phyloP scores from a whole-genome alignment of 2,329 filamentous ascomycete species.

The Lachnellula subtilissima region DNA sequence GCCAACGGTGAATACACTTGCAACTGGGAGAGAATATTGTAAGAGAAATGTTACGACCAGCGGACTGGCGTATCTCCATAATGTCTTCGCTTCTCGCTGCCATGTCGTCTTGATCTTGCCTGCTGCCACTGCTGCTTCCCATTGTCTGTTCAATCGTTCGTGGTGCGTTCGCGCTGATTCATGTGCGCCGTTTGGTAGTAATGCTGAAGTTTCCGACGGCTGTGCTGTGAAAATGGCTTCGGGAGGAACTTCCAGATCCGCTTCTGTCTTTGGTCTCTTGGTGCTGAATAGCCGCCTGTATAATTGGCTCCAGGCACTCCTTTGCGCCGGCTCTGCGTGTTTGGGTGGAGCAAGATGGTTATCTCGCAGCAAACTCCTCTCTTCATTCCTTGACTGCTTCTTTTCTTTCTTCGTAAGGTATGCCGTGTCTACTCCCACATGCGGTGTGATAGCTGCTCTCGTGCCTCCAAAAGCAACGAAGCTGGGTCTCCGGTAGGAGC shows the following conservation, averaged over 20 bases:
- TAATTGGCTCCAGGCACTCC: conserved; percentile 34
- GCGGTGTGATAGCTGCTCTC: conserved; percentile 63
- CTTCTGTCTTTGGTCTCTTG: conserved; percentile 40
- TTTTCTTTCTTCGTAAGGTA: conserved; percentile 50
- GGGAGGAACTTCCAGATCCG: conserved; percentile 37
- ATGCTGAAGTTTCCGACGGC: conserved; percentile 37
- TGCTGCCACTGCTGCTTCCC: conserved; percentile 78
- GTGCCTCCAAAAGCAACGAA: conserved; percentile 69
- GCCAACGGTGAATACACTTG: conserved; percentile 74
- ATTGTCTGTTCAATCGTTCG: conserved; percentile 64
- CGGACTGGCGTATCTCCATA: conserved; percentile 66
- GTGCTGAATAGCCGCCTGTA: conserved; percentile 50
- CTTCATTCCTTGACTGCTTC: conserved; percentile 52
- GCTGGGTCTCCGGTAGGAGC: conserved; percentile 71
- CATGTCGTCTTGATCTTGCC: conserved; percentile 85
- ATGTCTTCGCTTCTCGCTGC: conserved; percentile 81
- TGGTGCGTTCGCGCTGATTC: conserved; percentile 44
- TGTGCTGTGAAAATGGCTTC: conserved; percentile 14
- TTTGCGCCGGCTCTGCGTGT: conserved; percentile 37
- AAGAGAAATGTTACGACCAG: conserved; percentile 70
- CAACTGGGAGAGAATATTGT: conserved; percentile 80
- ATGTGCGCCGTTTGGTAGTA: conserved; percentile 36
- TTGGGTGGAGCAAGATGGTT: conserved; percentile 63
- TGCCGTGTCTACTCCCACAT: conserved; percentile 38
- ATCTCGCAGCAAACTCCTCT: conserved; percentile 57